Evolutionary conservation across 345 rosid genomes (phyloP).

Genomic region (Citrus medica): DNA sequence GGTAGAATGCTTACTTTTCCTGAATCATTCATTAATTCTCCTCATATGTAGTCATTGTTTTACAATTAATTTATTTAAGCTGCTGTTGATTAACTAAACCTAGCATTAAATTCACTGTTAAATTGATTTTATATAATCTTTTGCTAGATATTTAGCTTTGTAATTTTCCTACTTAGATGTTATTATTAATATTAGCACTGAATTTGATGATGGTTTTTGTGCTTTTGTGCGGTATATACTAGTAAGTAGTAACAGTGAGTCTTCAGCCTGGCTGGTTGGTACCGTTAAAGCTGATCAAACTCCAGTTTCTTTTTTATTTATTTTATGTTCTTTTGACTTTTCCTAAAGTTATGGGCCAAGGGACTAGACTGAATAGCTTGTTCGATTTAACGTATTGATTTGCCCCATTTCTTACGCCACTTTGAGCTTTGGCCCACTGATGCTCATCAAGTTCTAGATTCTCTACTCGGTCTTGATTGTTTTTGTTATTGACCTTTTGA

Average conservation of each 20-base stretch:
- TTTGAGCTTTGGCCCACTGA: conserved; percentile 10
- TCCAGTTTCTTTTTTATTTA: background rate
- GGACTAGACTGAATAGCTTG: conserved; percentile 16
- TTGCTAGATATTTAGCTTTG: no score
- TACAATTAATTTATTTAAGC: no score
- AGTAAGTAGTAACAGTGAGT: background rate
- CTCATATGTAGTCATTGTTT: no score
- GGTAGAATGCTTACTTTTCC: conserved; percentile 30
- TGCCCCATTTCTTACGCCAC: background rate
- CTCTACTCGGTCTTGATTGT: background rate
- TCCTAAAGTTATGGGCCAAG: background rate
- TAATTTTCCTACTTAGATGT: no score
- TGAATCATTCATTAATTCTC: no score
- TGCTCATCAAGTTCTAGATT: background rate
- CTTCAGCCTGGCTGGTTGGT: background rate
- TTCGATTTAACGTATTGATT: background rate
- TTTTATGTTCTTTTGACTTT: background rate
- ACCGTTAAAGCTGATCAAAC: background rate
- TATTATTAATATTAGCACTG: background rate
- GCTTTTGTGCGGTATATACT: background rate
- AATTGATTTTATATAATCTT: no score
- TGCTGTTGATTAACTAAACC: no score
- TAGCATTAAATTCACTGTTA: no score
- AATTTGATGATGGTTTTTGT: background rate
- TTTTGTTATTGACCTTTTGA: no score